Conservation (phyloP, 2,329 filamentous ascomycete genomes). For the Colletotrichum orbiculare region DNA sequence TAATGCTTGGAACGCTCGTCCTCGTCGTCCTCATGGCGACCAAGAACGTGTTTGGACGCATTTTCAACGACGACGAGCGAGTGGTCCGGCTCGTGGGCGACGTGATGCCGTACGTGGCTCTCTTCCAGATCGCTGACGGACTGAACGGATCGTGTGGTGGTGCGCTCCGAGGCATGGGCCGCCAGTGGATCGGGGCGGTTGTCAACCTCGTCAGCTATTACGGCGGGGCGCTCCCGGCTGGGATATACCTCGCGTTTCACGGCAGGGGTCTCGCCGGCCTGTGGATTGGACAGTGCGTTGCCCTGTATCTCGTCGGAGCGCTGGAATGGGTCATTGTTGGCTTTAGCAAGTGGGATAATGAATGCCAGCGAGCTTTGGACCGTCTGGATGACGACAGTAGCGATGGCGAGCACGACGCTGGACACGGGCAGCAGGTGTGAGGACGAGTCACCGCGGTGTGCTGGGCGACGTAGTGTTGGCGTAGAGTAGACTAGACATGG, state of each 20-base stretch:
- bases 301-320: constrained; percentile 81
- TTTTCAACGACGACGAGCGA: constrained; percentile 82
- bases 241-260: constrained; percentile 86
- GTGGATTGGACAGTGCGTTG: constrained; percentile 87
- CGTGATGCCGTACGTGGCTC: constrained; percentile 86
- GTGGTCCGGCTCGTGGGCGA: constrained; percentile 79
- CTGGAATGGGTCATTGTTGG: constrained; percentile 85
- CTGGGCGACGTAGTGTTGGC: too few species aligned
- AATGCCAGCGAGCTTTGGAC: constrained; percentile 77
- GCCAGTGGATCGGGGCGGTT: constrained; percentile 84
- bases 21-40: constrained; percentile 76
- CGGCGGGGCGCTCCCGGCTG: constrained; percentile 81
- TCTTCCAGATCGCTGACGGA: constrained; percentile 92
- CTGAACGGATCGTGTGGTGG: constrained; percentile 88
- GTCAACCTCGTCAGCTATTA: constrained; percentile 90
- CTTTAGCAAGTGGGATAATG: constrained; percentile 79
- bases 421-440: not conserved
- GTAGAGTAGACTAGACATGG: too few species aligned
- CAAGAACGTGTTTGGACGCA: constrained; percentile 77
- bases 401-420: constrained; percentile 12
- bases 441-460: too few species aligned
- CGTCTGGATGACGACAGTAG: constrained; percentile 68
- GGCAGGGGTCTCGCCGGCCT: constrained; percentile 84
- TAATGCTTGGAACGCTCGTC: constrained; percentile 74
- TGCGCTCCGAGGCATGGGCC: constrained; percentile 82